phyloP scores from a whole-genome alignment of 805 yeast species.

The Lachancea sp. region DNA sequence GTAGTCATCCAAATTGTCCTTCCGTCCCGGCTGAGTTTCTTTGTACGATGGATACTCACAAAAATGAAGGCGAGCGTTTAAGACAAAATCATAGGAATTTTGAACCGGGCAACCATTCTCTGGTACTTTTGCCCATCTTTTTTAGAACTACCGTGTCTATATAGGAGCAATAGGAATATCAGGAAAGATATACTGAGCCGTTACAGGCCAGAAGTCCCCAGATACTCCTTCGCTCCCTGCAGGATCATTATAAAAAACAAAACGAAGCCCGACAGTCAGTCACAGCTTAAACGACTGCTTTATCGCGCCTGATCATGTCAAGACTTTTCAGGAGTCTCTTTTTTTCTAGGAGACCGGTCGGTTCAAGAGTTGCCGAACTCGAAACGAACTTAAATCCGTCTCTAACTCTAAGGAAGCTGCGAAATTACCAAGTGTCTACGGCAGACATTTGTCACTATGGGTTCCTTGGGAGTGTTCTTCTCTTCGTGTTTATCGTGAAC shows the following conservation, averaged over 20 bases:
- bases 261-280: neutral
- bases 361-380: slow-evolving; percentile 45
- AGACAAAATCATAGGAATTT: neutral
- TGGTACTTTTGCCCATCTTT: neutral
- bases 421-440: slow-evolving; percentile 37
- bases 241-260: neutral
- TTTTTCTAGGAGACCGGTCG: slow-evolving; percentile 47
- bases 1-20: neutral
- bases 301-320: slow-evolving; percentile 12
- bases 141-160: neutral
- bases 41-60: neutral
- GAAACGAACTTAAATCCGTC: slow-evolving; percentile 44
- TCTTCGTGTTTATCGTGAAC: slow-evolving; percentile 51
- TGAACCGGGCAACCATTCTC: neutral
- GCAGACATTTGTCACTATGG: slow-evolving; percentile 50
- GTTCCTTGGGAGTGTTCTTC: slow-evolving; percentile 45
- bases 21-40: neutral
- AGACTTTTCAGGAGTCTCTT: slow-evolving; percentile 45
- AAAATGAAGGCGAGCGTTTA: slow-evolving; percentile 2
- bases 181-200: neutral
- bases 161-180: neutral
- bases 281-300: neutral
- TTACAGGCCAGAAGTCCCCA: too few relatives aligned
- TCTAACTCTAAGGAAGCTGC: slow-evolving; percentile 37
- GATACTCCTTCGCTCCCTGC: too few relatives aligned